Percentiles rank a stretch among this genome's conserved stretches.
These are phyloP conservation scores for Aspergillus indologenus DNA, from an alignment of 495 filamentous ascomycete species.

Conservation along the genomic window DNA sequence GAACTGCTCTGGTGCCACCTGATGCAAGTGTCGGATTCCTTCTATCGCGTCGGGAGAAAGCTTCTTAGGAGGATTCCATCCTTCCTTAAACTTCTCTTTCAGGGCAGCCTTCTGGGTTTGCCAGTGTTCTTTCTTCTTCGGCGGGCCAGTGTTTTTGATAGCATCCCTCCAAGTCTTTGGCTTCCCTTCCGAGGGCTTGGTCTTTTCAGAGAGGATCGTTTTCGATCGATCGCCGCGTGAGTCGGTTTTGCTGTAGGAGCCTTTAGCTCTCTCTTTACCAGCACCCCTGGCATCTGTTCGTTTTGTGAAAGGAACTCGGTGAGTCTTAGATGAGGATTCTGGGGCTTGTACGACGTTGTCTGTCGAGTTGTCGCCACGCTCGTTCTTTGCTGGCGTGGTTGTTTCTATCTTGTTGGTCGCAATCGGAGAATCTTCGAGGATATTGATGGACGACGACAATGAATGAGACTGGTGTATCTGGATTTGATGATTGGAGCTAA, in stretches of 20 bases:
- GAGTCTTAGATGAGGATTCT: not conserved
- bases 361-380: not conserved
- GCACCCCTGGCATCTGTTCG: not conserved
- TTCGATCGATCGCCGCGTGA: not conserved
- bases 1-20: constrained; percentile 69
- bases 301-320: not conserved
- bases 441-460: not conserved
- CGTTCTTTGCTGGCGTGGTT: not conserved
- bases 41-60: constrained; percentile 88
- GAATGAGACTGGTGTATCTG: not conserved
- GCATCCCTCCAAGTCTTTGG: constrained; percentile 15
- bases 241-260: not conserved
- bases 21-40: constrained; percentile 76
- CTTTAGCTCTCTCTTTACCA: not conserved
- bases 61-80: constrained; percentile 79
- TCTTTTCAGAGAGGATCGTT: not conserved
- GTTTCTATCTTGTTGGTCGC: not conserved
- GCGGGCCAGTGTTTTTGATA: constrained; percentile 2
- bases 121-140: constrained; percentile 59
- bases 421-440: not conserved
- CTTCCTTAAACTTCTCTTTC: constrained; percentile 66
- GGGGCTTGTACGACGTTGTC: not conserved
- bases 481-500: not conserved
- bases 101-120: constrained; percentile 66
- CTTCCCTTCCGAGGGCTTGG: not conserved